Percentiles rank a stretch among this genome's conserved stretches.
Evolutionary conservation across 1,139 yeast species (phyloP).

Genomic region (Entelexis paramagnoliae): DNA sequence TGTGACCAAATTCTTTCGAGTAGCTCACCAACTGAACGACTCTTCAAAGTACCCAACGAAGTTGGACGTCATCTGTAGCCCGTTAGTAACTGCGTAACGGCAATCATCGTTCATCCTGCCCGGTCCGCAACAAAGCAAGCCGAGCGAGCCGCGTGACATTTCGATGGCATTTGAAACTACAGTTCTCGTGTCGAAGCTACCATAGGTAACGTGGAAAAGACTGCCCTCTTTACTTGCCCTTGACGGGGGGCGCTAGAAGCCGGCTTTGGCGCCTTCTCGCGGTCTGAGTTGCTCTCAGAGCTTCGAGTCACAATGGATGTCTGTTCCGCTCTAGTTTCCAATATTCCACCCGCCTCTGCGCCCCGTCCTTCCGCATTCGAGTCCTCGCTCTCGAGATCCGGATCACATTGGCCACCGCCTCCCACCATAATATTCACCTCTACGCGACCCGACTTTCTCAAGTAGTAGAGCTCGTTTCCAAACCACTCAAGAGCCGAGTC

Average conservation of each 20-base stretch:
- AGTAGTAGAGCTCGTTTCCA: not conserved
- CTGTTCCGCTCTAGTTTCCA: no score
- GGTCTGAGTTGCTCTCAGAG: not conserved
- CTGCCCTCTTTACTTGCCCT: slow-evolving; percentile 27
- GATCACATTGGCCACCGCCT: not conserved
- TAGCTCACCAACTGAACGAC: not conserved
- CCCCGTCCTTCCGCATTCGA: not conserved
- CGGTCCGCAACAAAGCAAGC: not conserved
- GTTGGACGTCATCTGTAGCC: not conserved
- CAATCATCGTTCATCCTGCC: not conserved
- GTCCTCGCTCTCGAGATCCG: not conserved
- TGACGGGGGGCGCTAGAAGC: not conserved
- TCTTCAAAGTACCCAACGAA: not conserved
- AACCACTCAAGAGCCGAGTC: not conserved
- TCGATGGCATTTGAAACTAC: not conserved
- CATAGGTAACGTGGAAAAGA: no score
- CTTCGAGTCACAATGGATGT: not conserved
- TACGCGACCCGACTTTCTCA: not conserved
- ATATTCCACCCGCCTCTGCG: not conserved
- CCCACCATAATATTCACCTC: not conserved
- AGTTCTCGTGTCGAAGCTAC: no score
- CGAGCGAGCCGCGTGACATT: not conserved
- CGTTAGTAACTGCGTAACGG: not conserved
- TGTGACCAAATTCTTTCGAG: no score
- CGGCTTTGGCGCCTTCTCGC: not conserved